A percentile compares a stretch with the other conserved stretches of the same genome.
These are phyloP conservation scores for Pueraria montana DNA, from an alignment of 306 rosid genomes.

Conservation along the genomic window DNA sequence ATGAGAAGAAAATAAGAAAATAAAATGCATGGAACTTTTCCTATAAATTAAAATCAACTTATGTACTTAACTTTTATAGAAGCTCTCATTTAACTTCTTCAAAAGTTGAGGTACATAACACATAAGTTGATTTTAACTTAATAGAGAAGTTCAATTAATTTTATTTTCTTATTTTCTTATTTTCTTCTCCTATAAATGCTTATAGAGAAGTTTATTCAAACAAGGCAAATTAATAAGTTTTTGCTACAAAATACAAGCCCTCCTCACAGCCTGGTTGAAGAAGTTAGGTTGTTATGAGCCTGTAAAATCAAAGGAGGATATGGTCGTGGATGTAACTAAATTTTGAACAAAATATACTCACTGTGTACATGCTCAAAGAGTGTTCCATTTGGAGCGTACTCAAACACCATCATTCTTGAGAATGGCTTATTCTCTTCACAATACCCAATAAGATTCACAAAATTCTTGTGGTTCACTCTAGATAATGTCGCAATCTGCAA, in stretches of 20 bases:
- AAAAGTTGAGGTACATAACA: not conserved
- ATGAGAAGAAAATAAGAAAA: not conserved
- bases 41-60: too few relatives aligned
- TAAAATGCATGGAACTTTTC: not conserved
- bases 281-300: constrained; percentile 11
- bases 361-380: constrained; percentile 91
- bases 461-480: constrained; percentile 90
- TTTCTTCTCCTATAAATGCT: not conserved
- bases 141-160: too few relatives aligned
- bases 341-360: constrained; percentile 51
- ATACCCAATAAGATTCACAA: constrained; percentile 84
- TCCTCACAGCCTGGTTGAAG: not conserved
- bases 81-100: not conserved
- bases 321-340: not conserved
- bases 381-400: constrained; percentile 97
- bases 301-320: not conserved
- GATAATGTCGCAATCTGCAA: constrained; percentile 78
- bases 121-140: not conserved
- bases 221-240: not conserved
- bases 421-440: constrained; percentile 91
- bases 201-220: not conserved
- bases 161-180: too few relatives aligned
- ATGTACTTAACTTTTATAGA: not conserved
- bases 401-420: constrained; percentile 95
- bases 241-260: not conserved